A percentile compares a stretch with the other conserved stretches of the same genome.
phyloP scores from a whole-genome alignment of 73 alveolate genomes.

The Symbiodinium pilosum region DNA sequence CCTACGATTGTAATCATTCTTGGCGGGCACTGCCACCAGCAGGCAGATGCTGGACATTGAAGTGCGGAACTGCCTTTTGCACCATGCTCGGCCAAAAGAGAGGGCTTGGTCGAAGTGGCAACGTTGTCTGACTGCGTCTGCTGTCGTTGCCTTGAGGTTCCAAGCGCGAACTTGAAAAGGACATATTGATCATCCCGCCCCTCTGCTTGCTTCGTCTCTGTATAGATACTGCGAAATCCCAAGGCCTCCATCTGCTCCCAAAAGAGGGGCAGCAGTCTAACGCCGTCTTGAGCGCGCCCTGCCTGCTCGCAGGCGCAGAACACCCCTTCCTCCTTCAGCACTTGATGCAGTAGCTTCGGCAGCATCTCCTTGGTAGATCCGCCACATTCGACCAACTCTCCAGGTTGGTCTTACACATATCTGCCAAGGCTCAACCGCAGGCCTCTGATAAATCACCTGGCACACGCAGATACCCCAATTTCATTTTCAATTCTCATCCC shows the following conservation, averaged over 20 bases:
- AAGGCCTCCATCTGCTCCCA: constrained; percentile 15
- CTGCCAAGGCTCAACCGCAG: constrained; percentile 32
- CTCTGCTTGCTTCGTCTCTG: not conserved
- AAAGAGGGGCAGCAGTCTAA: constrained; percentile 31
- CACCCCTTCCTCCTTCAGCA: constrained; percentile 5
- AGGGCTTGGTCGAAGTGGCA: too few relatives aligned
- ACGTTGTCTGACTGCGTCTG: too few relatives aligned
- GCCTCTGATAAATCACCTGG: constrained; percentile 44
- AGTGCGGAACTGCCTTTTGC: too few relatives aligned
- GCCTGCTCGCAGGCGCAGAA: constrained; percentile 68
- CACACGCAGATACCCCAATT: too few relatives aligned
- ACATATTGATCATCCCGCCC: not conserved
- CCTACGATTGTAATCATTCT: too few relatives aligned
- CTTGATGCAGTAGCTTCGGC: constrained; percentile 36
- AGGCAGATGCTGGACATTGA: too few relatives aligned
- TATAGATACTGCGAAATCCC: constrained; percentile 9
- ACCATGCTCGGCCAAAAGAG: too few relatives aligned
- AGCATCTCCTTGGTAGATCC: constrained; percentile 55
- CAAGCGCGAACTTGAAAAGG: constrained; percentile 26
- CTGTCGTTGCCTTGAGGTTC: too few relatives aligned
- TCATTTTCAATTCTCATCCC: too few relatives aligned
- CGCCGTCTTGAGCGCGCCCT: constrained; percentile 43
- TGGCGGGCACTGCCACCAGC: too few relatives aligned
- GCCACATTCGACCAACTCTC: not conserved
- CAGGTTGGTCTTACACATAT: not conserved